Evolutionary conservation across 1,284 basidiomycete genomes (phyloP).

Genomic region (Tilletia caries): DNA sequence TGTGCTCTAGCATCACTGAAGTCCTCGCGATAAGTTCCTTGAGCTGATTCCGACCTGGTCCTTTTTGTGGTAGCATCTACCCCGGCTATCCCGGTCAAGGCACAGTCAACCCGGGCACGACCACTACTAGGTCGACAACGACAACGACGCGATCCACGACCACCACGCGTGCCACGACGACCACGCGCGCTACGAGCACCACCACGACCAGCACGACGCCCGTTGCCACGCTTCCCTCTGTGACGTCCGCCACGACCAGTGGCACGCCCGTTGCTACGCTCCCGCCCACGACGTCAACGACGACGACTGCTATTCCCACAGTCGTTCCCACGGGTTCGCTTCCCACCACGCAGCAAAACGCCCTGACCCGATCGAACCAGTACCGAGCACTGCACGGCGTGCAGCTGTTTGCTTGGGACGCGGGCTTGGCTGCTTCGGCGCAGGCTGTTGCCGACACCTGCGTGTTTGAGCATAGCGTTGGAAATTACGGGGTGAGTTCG

Average conservation of each 20-base stretch:
- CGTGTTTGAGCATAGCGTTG: conserved; percentile 29
- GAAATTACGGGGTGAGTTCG: conserved; percentile 30
- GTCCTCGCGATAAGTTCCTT: no score
- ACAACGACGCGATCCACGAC: background rate
- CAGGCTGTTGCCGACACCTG: conserved; percentile 16
- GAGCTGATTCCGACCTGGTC: no score
- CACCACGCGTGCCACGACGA: background rate
- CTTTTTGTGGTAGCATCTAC: conserved; percentile 7
- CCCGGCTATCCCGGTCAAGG: conserved; percentile 10
- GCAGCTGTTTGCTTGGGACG: conserved; percentile 22
- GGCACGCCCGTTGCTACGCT: background rate
- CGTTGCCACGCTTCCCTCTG: no score
- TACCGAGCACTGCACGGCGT: conserved; percentile 27
- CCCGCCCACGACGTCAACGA: background rate
- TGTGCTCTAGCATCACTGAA: no score
- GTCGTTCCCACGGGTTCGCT: background rate
- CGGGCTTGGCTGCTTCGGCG: conserved; percentile 20
- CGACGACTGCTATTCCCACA: background rate
- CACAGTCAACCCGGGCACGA: background rate
- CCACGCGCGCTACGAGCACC: background rate
- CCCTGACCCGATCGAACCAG: conserved; percentile 13
- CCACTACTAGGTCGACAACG: background rate
- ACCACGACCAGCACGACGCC: background rate
- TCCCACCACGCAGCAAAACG: background rate
- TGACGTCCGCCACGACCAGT: background rate